A percentile compares a stretch with the other conserved stretches of the same genome.
phyloP scores from a whole-genome alignment of 306 rosid species.

The Trichosanthes truncata region DNA sequence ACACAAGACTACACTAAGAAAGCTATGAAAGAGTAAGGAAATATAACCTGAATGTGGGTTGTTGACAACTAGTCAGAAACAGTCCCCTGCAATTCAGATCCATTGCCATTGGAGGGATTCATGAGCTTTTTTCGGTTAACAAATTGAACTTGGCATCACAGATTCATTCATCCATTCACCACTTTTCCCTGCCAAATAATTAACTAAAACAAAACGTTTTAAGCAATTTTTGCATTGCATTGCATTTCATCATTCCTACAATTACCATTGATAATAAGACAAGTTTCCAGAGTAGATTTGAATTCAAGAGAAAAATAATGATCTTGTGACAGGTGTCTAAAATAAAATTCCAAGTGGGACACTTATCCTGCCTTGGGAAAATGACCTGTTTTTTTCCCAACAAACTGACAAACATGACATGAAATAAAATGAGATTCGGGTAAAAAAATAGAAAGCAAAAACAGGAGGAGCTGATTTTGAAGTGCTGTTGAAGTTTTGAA shows the following conservation, averaged over 20 bases:
- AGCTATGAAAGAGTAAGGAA: neutral
- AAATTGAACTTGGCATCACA: neutral
- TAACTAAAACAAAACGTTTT: neutral
- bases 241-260: neutral
- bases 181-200: neutral
- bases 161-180: neutral
- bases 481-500: neutral
- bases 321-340: neutral
- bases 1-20: neutral
- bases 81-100: conserved; percentile 1
- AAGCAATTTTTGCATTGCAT: neutral
- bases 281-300: neutral
- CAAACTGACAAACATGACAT: neutral
- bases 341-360: neutral
- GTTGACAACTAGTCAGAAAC: neutral
- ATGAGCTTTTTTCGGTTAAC: neutral
- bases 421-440: neutral
- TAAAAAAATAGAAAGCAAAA: neutral
- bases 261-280: conserved; percentile 1
- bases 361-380: conserved; percentile 1
- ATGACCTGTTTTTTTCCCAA: neutral
- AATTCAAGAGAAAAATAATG: conserved; percentile 5
- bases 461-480: neutral
- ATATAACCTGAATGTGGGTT: conserved; percentile 1
- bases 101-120: neutral